Conservation (phyloP, 2,329 filamentous ascomycete species). For the Metarhizium rileyi region DNA sequence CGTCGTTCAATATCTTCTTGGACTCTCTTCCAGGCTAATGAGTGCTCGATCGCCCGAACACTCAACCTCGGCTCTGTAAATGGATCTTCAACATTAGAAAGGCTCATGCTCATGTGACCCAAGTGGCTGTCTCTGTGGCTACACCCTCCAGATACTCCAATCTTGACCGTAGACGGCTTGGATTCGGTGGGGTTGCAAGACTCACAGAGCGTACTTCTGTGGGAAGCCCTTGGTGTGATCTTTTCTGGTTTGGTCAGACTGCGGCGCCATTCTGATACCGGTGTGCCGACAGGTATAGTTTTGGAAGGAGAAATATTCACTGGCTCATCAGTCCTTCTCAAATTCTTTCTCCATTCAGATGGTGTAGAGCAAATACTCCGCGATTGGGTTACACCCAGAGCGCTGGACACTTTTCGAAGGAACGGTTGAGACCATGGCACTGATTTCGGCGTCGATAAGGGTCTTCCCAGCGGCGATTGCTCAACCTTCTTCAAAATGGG, state of each 20-base stretch:
- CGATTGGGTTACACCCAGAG: background rate
- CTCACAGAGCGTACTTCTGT: slow-evolving; percentile 1
- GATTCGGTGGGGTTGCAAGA: slow-evolving; percentile 9
- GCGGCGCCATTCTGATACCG: slow-evolving; percentile 9
- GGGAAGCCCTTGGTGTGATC: background rate
- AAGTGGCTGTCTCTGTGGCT: slow-evolving; percentile 1
- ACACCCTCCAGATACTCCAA: slow-evolving; percentile 1
- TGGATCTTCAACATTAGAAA: slow-evolving; percentile 1
- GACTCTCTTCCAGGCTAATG: slow-evolving; percentile 14
- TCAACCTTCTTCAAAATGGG: slow-evolving; percentile 7
- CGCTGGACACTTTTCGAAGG: slow-evolving; percentile 6
- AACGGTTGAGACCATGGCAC: slow-evolving; percentile 4
- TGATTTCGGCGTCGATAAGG: background rate
- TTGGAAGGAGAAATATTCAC: background rate
- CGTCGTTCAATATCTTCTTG: slow-evolving; percentile 11
- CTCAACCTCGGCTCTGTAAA: slow-evolving; percentile 13
- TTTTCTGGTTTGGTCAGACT: slow-evolving; percentile 1
- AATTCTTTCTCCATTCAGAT: background rate
- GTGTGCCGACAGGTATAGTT: slow-evolving; percentile 1
- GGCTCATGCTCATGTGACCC: slow-evolving; percentile 2
- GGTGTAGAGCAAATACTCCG: background rate
- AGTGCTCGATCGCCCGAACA: slow-evolving; percentile 19
- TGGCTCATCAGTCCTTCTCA: background rate
- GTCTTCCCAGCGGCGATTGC: background rate
- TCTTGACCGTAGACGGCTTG: background rate